phyloP scores from a whole-genome alignment of 768 basidiomycete genomes.

The Podaxis sp. region DNA sequence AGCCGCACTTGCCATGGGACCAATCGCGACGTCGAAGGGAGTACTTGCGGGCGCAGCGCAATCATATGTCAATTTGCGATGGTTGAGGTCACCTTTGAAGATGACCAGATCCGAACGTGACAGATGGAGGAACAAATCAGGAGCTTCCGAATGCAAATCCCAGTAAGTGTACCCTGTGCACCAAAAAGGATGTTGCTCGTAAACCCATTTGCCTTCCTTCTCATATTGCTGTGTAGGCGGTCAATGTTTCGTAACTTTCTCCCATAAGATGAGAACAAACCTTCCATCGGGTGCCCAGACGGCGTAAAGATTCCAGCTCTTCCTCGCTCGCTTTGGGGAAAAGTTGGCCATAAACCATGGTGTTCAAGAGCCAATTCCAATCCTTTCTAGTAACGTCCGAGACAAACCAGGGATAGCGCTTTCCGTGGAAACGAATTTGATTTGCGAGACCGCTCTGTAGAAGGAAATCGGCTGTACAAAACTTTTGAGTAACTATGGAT shows the following conservation, averaged over 20 bases:
- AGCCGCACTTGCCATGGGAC: conserved; percentile 84
- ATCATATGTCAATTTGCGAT: conserved; percentile 87
- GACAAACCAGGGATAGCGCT: conserved; percentile 94
- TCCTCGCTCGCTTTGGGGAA: conserved; percentile 81
- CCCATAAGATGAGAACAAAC: conserved; percentile 28
- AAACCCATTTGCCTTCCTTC: conserved; percentile 89
- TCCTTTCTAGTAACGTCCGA: conserved; percentile 91
- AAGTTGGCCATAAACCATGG: conserved; percentile 87
- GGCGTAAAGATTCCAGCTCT: conserved; percentile 77
- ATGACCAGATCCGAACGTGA: conserved; percentile 86
- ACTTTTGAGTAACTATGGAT: not conserved
- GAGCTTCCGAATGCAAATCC: conserved; percentile 81
- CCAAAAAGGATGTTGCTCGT: conserved; percentile 94
- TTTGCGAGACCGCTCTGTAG: conserved; percentile 85
- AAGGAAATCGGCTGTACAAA: conserved; percentile 77
- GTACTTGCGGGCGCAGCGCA: conserved; percentile 85
- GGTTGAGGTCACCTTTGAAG: conserved; percentile 95
- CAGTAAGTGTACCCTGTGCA: conserved; percentile 96
- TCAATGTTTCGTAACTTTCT: not conserved
- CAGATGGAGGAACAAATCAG: conserved; percentile 90
- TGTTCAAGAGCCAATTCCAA: conserved; percentile 90
- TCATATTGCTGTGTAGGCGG: conserved; percentile 71
- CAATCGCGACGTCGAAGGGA: conserved; percentile 88
- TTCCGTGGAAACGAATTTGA: conserved; percentile 91
- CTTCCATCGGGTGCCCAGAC: conserved; percentile 89